Conservation (phyloP, 176 grass and related monocot species). For the Tuctoria greenei region DNA sequence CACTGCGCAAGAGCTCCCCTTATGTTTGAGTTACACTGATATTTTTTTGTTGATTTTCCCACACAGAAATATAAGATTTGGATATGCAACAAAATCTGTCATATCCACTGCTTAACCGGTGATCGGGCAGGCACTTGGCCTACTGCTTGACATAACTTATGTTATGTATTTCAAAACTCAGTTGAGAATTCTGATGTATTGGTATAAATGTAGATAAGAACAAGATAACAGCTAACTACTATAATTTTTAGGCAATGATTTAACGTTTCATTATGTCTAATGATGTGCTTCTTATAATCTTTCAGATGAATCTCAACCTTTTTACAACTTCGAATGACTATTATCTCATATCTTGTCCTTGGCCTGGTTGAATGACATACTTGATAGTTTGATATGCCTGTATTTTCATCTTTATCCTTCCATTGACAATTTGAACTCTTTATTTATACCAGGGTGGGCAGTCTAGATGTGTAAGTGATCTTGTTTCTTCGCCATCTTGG, state of each 20-base stretch:
- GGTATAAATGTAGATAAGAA: not conserved
- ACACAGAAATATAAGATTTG: not conserved
- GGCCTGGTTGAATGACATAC: not conserved
- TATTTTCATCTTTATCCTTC: slow-evolving; percentile 1
- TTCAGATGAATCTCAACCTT: not conserved
- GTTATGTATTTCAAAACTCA: not conserved
- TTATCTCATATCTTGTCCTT: not conserved
- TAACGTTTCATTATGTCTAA: not conserved
- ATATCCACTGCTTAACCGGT: too few species aligned
- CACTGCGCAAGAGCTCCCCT: too few species aligned
- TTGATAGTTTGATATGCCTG: not conserved
- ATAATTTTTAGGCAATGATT: not conserved
- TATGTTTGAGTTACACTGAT: not conserved
- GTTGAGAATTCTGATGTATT: not conserved
- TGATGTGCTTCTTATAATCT: not conserved
- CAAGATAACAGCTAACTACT: not conserved
- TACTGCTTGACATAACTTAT: not conserved
- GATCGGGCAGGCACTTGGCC: not conserved
- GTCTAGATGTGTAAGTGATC: not conserved
- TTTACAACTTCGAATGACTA: slow-evolving; percentile 2
- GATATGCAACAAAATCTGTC: not conserved
- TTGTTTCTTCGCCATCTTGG: slow-evolving; percentile 52
- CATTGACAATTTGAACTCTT: slow-evolving; percentile 1
- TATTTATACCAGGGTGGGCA: slow-evolving; percentile 33
- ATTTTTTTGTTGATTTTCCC: not conserved